Conservation (phyloP, 768 basidiomycete species). For the Auricularia sp. region DNA sequence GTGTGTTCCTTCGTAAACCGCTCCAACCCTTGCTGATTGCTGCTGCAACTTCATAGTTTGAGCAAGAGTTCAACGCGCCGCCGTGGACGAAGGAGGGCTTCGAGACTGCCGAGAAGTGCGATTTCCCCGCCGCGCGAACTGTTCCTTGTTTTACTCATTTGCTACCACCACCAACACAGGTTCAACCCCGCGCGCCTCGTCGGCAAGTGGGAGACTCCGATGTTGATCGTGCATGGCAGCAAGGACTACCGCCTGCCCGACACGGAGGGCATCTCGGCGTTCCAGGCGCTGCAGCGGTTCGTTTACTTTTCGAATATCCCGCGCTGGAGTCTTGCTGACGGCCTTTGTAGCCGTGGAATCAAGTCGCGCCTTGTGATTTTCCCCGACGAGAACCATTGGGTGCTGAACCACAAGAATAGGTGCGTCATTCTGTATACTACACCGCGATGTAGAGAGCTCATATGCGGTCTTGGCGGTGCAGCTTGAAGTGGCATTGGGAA, state of each 20-base stretch:
- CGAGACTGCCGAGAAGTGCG: constrained; percentile 40
- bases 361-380: constrained; percentile 74
- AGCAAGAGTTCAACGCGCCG: constrained; percentile 76
- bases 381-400: constrained; percentile 92
- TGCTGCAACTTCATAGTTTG: constrained; percentile 40
- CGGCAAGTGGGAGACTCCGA: constrained; percentile 75
- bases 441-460: too few relatives aligned
- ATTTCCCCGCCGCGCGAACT: too few relatives aligned
- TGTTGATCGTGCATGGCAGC: constrained; percentile 75
- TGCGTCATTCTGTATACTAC: constrained; percentile 16
- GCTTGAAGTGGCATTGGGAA: constrained; percentile 92
- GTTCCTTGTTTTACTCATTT: too few relatives aligned
- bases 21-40: not conserved
- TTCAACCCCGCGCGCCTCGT: constrained; percentile 78
- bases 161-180: too few relatives aligned
- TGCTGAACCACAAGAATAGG: constrained; percentile 70
- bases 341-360: constrained; percentile 42
- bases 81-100: constrained; percentile 61
- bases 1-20: constrained; percentile 30
- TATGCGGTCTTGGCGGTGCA: constrained; percentile 16
- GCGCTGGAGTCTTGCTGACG: constrained; percentile 5
- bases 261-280: constrained; percentile 71
- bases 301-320: constrained; percentile 21
- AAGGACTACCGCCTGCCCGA: constrained; percentile 85
- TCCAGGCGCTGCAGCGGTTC: constrained; percentile 78